Evolutionary conservation across 1,284 basidiomycete species (phyloP).

Genomic region (Coriolopsis trogii): DNA sequence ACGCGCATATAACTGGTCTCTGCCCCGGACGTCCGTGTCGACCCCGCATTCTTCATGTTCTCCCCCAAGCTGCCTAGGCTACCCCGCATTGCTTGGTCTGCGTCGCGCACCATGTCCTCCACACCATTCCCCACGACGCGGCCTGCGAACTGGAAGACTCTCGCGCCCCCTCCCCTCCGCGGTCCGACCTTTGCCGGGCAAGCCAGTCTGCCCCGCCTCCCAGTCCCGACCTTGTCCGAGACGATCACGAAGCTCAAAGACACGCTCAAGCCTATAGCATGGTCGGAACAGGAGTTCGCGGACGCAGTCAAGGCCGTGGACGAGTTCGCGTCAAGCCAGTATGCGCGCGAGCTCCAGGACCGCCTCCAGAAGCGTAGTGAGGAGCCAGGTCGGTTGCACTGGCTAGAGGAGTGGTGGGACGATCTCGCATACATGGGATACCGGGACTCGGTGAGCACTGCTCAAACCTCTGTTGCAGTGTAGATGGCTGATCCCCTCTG

Average conservation of each 20-base stretch:
- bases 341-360: slow-evolving; percentile 60
- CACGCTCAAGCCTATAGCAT: slow-evolving; percentile 66
- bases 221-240: slow-evolving; percentile 59
- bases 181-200: slow-evolving; percentile 45
- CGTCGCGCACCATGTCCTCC: slow-evolving; percentile 26
- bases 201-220: slow-evolving; percentile 56
- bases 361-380: slow-evolving; percentile 53
- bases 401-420: slow-evolving; percentile 88
- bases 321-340: slow-evolving; percentile 49
- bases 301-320: slow-evolving; percentile 62
- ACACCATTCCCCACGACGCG: slow-evolving; percentile 24
- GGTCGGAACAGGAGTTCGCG: slow-evolving; percentile 57
- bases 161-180: slow-evolving; percentile 43
- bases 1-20: neutral
- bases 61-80: slow-evolving; percentile 12
- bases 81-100: slow-evolving; percentile 18
- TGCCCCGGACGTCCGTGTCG: neutral
- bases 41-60: slow-evolving; percentile 13
- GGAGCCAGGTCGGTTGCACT: slow-evolving; percentile 53
- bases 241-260: slow-evolving; percentile 65
- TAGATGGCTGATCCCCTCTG: too few relatives aligned
- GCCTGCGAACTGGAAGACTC: slow-evolving; percentile 45
- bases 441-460: slow-evolving; percentile 76
- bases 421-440: slow-evolving; percentile 71
- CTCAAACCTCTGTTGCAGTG: too few relatives aligned